Evolutionary conservation across 2,329 filamentous ascomycete genomes (phyloP), one percentile per base, ranked within the genome.

Genomic region (Cordyceps cateniannulata): DNA sequence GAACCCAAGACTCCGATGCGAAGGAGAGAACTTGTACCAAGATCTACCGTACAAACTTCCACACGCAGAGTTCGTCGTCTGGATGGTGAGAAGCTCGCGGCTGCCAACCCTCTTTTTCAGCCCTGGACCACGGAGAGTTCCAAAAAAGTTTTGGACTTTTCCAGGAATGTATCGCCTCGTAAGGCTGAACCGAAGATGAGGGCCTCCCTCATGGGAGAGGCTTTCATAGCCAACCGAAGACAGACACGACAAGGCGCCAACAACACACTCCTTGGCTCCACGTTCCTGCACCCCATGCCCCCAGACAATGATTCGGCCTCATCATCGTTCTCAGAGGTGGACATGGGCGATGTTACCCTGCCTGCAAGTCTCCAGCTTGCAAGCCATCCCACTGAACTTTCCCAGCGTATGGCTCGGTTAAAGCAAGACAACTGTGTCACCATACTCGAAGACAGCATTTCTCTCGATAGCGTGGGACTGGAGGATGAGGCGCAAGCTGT

Each of bases 61-160:
- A 65, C 59, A 9, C 70, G 69, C 42, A 71, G 69, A 61, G 67
- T 75, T 22, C 71, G 73, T 24, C 69, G 69, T 8, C 66, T 75
- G 9, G 65, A 66, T 27, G 45, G 67, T 64, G 49, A 62, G 38
- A 49, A 48, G 4, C 66, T 67, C 48, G n/a, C 62, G 7, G 51
- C 62, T 5, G 50, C 59, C 32, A 74, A 74, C 49, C 70, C 69
- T 6, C 65, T 75, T 7, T 69, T 75, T 16, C 69, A 71, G 52
- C 69, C 64, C 61, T 74, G 72, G 70, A 69, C 65, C 52, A 65
- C 65, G 1, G 65, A 68, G 22, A 61, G 59, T 29, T 45, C 59
- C 64, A 69, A 52, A 56, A 63, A 27, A 60, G 63, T 54, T 62
- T 32, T 53, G 32, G 63, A 55, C 32, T 62, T 59, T 25, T 51